These are phyloP conservation scores for Handroanthus guayacan DNA, from an alignment of 257 asterid genomes.

Conservation along the genomic window DNA sequence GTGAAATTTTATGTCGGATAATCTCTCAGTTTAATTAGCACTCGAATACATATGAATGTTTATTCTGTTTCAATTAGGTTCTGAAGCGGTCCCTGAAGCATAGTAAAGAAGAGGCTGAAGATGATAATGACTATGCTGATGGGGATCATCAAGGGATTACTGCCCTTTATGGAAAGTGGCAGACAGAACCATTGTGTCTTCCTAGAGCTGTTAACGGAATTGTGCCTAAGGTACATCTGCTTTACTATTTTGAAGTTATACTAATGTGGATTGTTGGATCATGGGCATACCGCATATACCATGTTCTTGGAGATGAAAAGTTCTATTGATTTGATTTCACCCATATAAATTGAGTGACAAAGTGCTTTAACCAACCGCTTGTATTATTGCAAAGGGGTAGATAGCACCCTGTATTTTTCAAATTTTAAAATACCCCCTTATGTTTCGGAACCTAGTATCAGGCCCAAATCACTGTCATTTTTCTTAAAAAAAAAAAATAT, in stretches of 20 bases:
- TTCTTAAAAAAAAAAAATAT: too few species aligned
- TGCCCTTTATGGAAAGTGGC: conserved; percentile 91
- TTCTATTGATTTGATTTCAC: conserved; percentile 17
- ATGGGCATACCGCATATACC: neutral
- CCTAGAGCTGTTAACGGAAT: conserved; percentile 88
- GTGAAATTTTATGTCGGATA: conserved; percentile 30
- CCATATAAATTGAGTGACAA: neutral
- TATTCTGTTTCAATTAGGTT: conserved; percentile 50
- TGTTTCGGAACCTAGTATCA: too few species aligned
- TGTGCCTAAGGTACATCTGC: conserved; percentile 80
- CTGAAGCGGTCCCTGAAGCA: conserved; percentile 65
- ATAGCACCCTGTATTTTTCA: too few species aligned
- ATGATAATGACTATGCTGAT: conserved; percentile 53
- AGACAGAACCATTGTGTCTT: conserved; percentile 80
- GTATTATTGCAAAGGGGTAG: too few species aligned
- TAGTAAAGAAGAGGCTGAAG: conserved; percentile 54
- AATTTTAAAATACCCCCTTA: too few species aligned
- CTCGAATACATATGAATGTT: conserved; percentile 22
- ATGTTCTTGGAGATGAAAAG: conserved; percentile 7
- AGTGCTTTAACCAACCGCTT: neutral
- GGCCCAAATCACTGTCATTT: too few species aligned
- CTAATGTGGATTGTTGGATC: neutral
- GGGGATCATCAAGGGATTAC: conserved; percentile 53
- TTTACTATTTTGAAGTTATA: conserved; percentile 3
- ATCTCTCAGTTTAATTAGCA: conserved; percentile 24